Evolutionary conservation across 805 yeast genomes (phyloP), one percentile per base, ranked within the genome.

Genomic region (Yarrowia deformans): DNA sequence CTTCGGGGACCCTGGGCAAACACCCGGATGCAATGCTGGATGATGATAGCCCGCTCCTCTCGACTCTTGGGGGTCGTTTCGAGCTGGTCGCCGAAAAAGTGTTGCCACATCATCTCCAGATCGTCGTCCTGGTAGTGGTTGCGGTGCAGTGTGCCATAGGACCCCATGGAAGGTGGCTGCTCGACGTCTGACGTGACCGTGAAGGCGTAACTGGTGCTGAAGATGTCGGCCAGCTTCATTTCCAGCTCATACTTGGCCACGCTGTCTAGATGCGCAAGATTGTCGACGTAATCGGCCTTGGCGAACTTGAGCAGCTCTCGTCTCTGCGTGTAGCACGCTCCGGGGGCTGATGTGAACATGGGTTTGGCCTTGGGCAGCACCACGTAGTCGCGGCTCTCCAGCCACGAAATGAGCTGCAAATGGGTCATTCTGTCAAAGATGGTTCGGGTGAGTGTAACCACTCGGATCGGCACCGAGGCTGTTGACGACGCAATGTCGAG

Each of bases 371-470:
- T 56, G 10, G 63, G 63, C 3, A 56, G 39, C 23, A 56, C 63
- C 12, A 56, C 63, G 37, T 56, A 56, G 23, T 56, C 63, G 2
- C 63, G 34, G 16, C 48, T 40, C 10, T 56, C 63, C 10, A 56
- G 37, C 63, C 63, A 56, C 10, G 48, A 40, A 12, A 56, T 56
- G 43, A 56, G 63, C 48, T 56, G 63, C 4, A 40, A 35, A 23
- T 56, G 63, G 23, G 63, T 56, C 63, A 56, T 56, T 14, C 48
- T 8, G 46, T 56, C 63, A 8, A 56, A 56, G n/a, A 56, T 42
- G 10, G 63, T 40, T 40, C 63, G 8, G 37, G 48, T 56, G 7
- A 56, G 46, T 16, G 37, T 29, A n/a, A 56, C 63, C n/a, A 56
- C 48, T 1, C 63, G 48, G 19, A 56, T 42, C 16, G 63, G 63